These are phyloP conservation scores for Kickxella alabastrina DNA, from an alignment of 192 early-diverging fungal genomes.

Conservation along the genomic window DNA sequence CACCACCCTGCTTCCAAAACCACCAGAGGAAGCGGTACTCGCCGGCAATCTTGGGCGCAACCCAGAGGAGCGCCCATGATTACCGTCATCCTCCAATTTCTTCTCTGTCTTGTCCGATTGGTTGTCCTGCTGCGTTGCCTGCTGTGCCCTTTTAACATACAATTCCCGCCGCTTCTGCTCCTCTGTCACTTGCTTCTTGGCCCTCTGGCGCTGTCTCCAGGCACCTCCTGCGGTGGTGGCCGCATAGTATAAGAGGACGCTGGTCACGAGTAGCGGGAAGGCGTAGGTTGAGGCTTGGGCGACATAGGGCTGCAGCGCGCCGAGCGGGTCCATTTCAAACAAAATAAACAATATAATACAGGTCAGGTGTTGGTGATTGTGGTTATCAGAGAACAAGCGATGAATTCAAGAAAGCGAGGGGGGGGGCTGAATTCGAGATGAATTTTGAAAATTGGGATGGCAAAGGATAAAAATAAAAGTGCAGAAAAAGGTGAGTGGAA, in stretches of 20 bases:
- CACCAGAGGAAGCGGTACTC: slow-evolving; percentile 19
- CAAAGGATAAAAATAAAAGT: not conserved
- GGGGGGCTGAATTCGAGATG: not conserved
- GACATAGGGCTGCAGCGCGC: not conserved
- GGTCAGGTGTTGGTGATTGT: no score
- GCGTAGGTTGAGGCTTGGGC: not conserved
- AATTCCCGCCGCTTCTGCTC: not conserved
- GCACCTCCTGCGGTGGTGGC: not conserved
- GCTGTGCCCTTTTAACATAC: no score
- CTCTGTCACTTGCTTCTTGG: not conserved
- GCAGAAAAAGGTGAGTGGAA: slow-evolving; percentile 1
- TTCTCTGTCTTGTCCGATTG: not conserved
- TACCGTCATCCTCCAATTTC: no score
- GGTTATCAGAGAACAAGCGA: not conserved
- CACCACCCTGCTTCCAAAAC: no score
- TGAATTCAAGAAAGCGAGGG: not conserved
- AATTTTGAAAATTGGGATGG: not conserved
- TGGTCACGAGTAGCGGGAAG: slow-evolving; percentile 19
- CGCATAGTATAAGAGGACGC: slow-evolving; percentile 10
- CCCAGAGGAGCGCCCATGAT: slow-evolving; percentile 4
- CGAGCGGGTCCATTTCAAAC: not conserved
- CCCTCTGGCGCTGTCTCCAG: slow-evolving; percentile 1
- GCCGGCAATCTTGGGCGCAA: slow-evolving; percentile 23
- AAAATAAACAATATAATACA: not conserved
- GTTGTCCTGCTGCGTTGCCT: not conserved